Percentiles rank a stretch among this genome's conserved stretches.
Conservation (phyloP, 768 basidiomycete genomes). For the Amanita polypyramis region DNA sequence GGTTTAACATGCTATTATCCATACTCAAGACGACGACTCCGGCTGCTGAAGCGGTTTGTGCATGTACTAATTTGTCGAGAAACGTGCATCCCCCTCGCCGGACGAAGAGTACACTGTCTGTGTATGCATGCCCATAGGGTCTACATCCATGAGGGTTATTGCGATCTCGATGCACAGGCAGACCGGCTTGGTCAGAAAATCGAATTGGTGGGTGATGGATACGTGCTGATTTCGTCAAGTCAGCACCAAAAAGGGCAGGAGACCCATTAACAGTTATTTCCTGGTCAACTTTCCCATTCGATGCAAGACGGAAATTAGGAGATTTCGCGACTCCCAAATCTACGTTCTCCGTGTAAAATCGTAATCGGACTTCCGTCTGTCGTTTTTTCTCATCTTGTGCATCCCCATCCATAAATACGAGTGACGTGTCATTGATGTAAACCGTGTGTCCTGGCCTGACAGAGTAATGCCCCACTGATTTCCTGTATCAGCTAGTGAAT, state of each 20-base stretch:
- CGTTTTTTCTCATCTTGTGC: constrained; percentile 17
- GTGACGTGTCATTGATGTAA: constrained; percentile 63
- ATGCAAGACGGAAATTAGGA: constrained; percentile 18
- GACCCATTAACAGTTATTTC: constrained; percentile 48
- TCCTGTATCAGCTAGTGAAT: constrained; percentile 6
- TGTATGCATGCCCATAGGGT: constrained; percentile 38
- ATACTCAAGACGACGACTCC: constrained; percentile 73
- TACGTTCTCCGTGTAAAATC: constrained; percentile 42
- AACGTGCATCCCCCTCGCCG: constrained; percentile 83
- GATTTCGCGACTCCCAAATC: constrained; percentile 34
- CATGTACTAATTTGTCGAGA: constrained; percentile 66
- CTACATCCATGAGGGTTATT: constrained; percentile 51
- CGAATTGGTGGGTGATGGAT: constrained; percentile 10
- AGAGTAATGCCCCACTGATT: constrained; percentile 68
- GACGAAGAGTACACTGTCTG: constrained; percentile 48
- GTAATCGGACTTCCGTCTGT: constrained; percentile 42
- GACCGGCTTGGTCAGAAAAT: constrained; percentile 36
- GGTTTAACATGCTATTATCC: constrained; percentile 50
- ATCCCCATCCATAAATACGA: constrained; percentile 21
- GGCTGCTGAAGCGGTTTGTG: constrained; percentile 58
- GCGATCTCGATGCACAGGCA: constrained; percentile 41
- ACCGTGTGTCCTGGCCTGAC: constrained; percentile 76
- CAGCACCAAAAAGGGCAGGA: constrained; percentile 63
- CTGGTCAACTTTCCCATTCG: constrained; percentile 23
- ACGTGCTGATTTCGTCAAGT: constrained; percentile 28